Percentiles rank a stretch among this genome's conserved stretches.
phyloP scores from a whole-genome alignment of 1,139 yeast species.

The Yamadazyma kanchanaburiensis region DNA sequence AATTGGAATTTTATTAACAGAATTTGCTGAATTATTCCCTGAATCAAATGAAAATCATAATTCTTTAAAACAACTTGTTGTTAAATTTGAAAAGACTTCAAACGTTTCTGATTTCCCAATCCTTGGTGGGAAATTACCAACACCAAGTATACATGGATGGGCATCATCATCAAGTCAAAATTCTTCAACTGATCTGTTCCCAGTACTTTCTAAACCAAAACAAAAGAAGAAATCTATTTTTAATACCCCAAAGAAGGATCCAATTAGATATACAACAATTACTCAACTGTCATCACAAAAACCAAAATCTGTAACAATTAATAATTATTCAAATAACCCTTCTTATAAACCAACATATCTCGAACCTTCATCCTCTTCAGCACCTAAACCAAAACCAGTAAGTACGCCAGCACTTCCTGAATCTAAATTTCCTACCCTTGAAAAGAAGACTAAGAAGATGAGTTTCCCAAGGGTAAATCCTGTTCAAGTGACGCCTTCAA shows the following conservation, averaged over 20 bases:
- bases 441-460: conserved; percentile 31
- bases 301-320: conserved; percentile 9
- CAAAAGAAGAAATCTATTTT: neutral
- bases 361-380: conserved; percentile 14
- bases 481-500: conserved; percentile 9
- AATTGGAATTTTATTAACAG: conserved; percentile 50
- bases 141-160: conserved; percentile 28
- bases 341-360: conserved; percentile 31
- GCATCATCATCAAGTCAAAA: conserved; percentile 16
- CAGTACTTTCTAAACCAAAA: conserved; percentile 45
- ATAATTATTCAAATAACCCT: conserved; percentile 16
- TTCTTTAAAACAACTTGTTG: conserved; percentile 22
- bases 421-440: conserved; percentile 39
- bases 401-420: conserved; percentile 8
- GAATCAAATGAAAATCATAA: conserved; percentile 24
- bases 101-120: conserved; percentile 26
- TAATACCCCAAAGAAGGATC: conserved; percentile 15
- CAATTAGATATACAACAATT: conserved; percentile 42
- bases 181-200: conserved; percentile 40
- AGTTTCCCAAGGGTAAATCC: conserved; percentile 42
- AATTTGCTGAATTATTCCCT: conserved; percentile 54
- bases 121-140: conserved; percentile 22
- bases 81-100: conserved; percentile 16
- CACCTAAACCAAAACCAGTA: conserved; percentile 2
- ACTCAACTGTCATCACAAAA: conserved; percentile 18